Percentiles rank a stretch among this genome's conserved stretches.
These are phyloP conservation scores for Neoarthrinium moseri DNA, from an alignment of 2,329 filamentous ascomycete species.

Conservation along the genomic window DNA sequence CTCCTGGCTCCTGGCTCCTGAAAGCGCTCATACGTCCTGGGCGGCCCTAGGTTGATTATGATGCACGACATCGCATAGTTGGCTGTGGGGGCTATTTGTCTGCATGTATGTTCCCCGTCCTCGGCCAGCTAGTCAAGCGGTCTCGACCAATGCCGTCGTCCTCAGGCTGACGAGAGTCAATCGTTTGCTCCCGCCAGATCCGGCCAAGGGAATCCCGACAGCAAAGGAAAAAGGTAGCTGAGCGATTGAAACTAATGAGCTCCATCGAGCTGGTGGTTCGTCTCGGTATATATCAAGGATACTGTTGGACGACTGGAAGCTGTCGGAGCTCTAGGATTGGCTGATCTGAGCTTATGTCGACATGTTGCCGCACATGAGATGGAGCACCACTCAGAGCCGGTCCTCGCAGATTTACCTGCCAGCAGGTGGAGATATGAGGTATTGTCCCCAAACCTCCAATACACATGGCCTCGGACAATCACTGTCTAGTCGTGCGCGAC, in stretches of 20 bases:
- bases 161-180: not conserved
- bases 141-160: not conserved
- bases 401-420: not conserved
- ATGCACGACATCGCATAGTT: constrained; percentile 9
- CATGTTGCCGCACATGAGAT: not conserved
- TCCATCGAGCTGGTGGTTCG: constrained; percentile 11
- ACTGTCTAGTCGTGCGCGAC: not conserved
- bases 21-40: not conserved
- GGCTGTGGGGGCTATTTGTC: not conserved
- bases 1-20: too few relatives aligned
- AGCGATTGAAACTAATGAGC: constrained; percentile 9
- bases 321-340: constrained; percentile 11
- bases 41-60: not conserved
- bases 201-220: not conserved
- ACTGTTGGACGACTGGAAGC: constrained; percentile 9
- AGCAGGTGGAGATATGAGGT: constrained; percentile 1
- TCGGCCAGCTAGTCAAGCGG: not conserved
- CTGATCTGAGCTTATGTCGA: constrained; percentile 10
- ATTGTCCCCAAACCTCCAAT: not conserved
- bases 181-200: constrained; percentile 3
- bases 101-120: not conserved
- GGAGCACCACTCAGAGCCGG: constrained; percentile 1
- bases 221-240: not conserved
- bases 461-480: not conserved
- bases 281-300: constrained; percentile 14